Evolutionary conservation across 225 moss, liverwort and hornwort genomes (phyloP), one percentile per base, ranked within the genome.

Genomic region (Asterella californica): DNA sequence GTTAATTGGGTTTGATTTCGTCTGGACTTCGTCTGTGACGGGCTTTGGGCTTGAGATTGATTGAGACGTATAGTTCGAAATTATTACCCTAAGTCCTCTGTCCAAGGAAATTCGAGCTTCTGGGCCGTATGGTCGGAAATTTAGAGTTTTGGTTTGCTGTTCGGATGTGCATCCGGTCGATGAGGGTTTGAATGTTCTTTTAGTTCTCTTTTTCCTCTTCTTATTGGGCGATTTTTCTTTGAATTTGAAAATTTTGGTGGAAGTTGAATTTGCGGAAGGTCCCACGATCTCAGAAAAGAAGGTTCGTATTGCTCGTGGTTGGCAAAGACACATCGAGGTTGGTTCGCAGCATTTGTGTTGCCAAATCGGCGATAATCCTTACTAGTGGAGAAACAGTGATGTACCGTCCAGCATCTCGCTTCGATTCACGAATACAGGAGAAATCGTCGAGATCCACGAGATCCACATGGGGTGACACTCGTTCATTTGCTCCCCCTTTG

Each of bases 391-490:
- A 25, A 7, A 78, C 0, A 50, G 79, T 68, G 38, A 85, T 85
- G 85, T 85, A 79, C 78, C 85, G 85, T 63, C 75, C 81, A 55
- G 75, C 76, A 42, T 70, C 82, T 79, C 82, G 82, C 25, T 82
- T 79, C 67, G 85, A 82, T 55, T 62, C 75, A 52, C 81, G 85
- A 71, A 79, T 76, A 79, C 76, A 75, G 57, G 85, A 82, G 37
- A 85, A 85, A 61, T 50, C 82, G 7, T 70, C 81, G 22, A 79
- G 81, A 75, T 79, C 81, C 60, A 47, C 67, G 59, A 78, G 84
- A 75, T 61, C 79, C 8, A 30, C 70, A 36, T 85, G 85, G 85
- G 48, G 42, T 14, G 85, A 85, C 46, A 54, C 46, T 1, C 73
- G 74, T 25, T 54, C 59, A 27, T 81, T 75, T 9, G n/a, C 75